Evolutionary conservation across 352 stramenopile species (phyloP), one percentile per base, ranked within the genome.

Genomic region (Salisapilia sapeloensis): DNA sequence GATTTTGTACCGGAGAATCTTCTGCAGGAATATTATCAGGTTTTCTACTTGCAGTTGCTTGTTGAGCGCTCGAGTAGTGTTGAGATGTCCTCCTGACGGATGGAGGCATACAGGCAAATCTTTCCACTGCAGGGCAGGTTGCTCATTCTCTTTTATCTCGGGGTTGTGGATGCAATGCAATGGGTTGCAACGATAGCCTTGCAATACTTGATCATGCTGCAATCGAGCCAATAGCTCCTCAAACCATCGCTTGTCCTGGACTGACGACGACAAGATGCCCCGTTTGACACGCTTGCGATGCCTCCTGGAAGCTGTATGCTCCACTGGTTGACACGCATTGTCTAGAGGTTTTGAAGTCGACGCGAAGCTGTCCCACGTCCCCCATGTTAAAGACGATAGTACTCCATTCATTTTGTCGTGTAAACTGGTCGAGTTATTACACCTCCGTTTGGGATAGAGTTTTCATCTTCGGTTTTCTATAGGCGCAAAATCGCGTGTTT

Each of bases 11-110:
- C 48, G 53, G 2, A 86, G 40, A 24, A 86, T 56, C 0, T 47
- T 56, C 23, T 55, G 61, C 24, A 86, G 58, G 24, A 82, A 82
- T 4, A 83, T 46, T 3, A 56, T 67, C 24, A 86, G 45, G 35
- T 86, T 86, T 28, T 86, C 71, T 21, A 86, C 67, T 46, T 86
- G 71, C 2, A 69, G 64, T 4, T 58, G 57, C 40, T 86, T 86
- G 48, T 78, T 83, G 22, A 50, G 53, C 28, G 61, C 58, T 33
- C 67, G 62, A 20, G 60, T 31, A 3, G 36, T 39, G 6, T 57
- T 51, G 19, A 86, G 46, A 26, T 81, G 70, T 37, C 71, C 71
- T 21, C 81, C 62, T 20, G 58, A 49, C 9, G 71, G 71, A 26
- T 83, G 67, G 35, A 86, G 79, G 15, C 71, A 66, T 5, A 53